Evolutionary conservation across 148 eudicot species (phyloP).

Genomic region (Bassia scoparia): DNA sequence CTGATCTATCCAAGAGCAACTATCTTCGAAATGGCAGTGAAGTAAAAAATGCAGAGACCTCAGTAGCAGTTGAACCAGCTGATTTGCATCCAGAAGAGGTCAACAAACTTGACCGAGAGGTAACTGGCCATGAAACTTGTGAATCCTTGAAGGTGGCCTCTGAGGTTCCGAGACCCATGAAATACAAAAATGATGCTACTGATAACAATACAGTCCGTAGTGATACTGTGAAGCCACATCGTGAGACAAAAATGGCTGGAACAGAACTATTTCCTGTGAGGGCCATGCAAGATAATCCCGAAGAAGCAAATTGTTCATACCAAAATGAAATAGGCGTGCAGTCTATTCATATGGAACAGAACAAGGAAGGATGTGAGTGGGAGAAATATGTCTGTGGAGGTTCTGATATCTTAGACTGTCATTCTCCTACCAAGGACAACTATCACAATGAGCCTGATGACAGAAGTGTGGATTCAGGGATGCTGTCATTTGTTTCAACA

Average conservation of each 20-base stretch:
- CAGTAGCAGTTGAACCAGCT: conserved; percentile 13
- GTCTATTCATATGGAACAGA: conserved; percentile 20
- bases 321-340: conserved; percentile 22
- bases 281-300: conserved; percentile 7
- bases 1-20: conserved; percentile 19
- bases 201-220: conserved; percentile 5
- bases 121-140: background rate
- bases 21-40: conserved; percentile 15
- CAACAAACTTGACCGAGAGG: conserved; percentile 9
- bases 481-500: conserved; percentile 23
- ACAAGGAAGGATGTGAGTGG: conserved; percentile 29
- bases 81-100: conserved; percentile 12
- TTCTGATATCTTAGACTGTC: conserved; percentile 28
- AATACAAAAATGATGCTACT: conserved; percentile 11
- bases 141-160: conserved; percentile 17
- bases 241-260: conserved; percentile 3
- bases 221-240: conserved; percentile 5
- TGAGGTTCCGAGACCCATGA: conserved; percentile 17
- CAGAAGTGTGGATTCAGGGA: conserved; percentile 23
- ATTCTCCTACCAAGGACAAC: conserved; percentile 22
- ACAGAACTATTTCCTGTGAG: conserved; percentile 9
- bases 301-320: conserved; percentile 14
- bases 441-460: conserved; percentile 20
- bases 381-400: conserved; percentile 29
- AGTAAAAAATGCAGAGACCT: conserved; percentile 9